Conservation (phyloP, 306 rosid species). For the Trifolium dubium region DNA sequence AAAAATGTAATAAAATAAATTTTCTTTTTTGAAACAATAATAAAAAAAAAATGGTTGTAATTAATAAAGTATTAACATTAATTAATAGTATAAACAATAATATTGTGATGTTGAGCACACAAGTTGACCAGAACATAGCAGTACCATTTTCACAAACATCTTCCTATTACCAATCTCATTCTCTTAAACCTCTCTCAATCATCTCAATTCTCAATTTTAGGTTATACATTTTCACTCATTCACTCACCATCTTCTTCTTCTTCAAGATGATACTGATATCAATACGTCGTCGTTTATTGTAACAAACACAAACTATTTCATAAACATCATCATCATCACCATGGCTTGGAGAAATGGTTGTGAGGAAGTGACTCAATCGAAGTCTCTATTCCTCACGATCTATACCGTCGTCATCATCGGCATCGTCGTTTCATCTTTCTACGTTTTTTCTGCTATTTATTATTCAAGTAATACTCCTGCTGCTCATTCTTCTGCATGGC, state of each 20-base stretch:
- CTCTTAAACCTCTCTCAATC: too few relatives aligned
- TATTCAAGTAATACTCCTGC: conserved; percentile 51
- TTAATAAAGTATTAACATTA: too few relatives aligned
- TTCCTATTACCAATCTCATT: background rate
- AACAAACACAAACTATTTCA: background rate
- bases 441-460: conserved; percentile 72
- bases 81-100: too few relatives aligned
- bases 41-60: too few relatives aligned
- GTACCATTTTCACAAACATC: background rate
- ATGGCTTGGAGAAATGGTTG: conserved; percentile 57
- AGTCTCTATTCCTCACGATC: conserved; percentile 65
- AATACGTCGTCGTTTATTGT: conserved; percentile 5
- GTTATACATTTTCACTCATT: too few relatives aligned
- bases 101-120: background rate
- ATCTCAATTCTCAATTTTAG: too few relatives aligned
- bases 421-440: conserved; percentile 64
- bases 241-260: too few relatives aligned
- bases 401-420: conserved; percentile 67
- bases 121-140: background rate
- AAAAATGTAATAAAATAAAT: too few relatives aligned
- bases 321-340: background rate
- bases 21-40: too few relatives aligned
- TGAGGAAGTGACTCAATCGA: conserved; percentile 57
- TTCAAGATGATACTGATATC: background rate
- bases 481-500: conserved; percentile 49